A percentile compares a stretch with the other conserved stretches of the same genome.
Conservation (phyloP, 306 rosid genomes). For the Crataegus laevigata region DNA sequence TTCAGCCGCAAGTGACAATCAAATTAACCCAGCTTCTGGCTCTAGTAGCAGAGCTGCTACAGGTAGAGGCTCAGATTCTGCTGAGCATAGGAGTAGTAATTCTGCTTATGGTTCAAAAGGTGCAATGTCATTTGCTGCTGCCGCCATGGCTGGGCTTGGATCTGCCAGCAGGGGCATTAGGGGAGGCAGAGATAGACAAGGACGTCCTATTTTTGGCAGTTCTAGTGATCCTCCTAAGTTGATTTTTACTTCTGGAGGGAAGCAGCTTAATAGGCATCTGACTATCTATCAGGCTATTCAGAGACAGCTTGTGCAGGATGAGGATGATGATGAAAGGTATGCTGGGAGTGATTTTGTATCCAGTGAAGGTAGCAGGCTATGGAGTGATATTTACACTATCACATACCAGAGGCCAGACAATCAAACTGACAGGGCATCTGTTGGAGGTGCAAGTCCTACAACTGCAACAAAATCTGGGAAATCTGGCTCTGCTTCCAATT, state of each 20-base stretch:
- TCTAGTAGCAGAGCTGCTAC: conserved; percentile 83
- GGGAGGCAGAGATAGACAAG: conserved; percentile 87
- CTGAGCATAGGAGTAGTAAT: conserved; percentile 66
- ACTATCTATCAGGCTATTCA: conserved; percentile 97
- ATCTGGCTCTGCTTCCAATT: conserved; percentile 47
- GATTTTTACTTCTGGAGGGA: conserved; percentile 82
- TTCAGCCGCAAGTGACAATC: conserved; percentile 62
- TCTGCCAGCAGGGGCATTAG: conserved; percentile 74
- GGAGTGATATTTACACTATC: conserved; percentile 91
- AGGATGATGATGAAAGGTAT: conserved; percentile 93
- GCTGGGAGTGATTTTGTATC: conserved; percentile 65
- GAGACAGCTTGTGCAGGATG: conserved; percentile 84
- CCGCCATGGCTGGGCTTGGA: conserved; percentile 98
- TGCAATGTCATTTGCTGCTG: conserved; percentile 98
- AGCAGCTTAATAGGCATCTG: conserved; percentile 85
- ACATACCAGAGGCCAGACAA: conserved; percentile 82
- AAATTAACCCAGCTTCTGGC: conserved; percentile 72
- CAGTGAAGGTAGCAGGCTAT: conserved; percentile 90
- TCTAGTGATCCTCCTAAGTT: conserved; percentile 69
- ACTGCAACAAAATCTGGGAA: conserved; percentile 52
- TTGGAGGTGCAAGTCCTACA: conserved; percentile 59
- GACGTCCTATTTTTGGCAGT: conserved; percentile 63
- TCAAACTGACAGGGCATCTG: conserved; percentile 55
- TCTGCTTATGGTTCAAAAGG: conserved; percentile 68
- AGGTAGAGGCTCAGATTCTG: conserved; percentile 55